These are phyloP conservation scores for Venturia carpophila DNA, from an alignment of 2,329 filamentous ascomycete species.

Conservation along the genomic window DNA sequence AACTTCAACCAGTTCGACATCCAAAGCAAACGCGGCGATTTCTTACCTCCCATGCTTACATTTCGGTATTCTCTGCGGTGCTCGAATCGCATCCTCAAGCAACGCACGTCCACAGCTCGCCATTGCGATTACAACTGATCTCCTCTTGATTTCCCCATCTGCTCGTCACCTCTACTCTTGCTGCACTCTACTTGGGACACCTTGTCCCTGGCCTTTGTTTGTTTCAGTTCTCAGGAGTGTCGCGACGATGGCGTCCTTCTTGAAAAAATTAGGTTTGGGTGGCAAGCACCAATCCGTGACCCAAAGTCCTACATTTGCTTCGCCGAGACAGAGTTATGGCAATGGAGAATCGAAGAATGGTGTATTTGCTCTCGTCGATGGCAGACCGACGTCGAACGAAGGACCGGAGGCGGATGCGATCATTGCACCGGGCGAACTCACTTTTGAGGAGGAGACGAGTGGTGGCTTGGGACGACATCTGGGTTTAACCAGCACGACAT, in stretches of 20 bases:
- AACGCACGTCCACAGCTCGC: background rate
- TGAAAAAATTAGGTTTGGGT: background rate
- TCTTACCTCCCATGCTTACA: background rate
- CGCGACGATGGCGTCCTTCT: background rate
- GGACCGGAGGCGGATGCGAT: slow-evolving; percentile 9
- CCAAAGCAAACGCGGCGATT: background rate
- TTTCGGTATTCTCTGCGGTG: background rate
- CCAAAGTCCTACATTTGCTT: background rate
- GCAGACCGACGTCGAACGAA: background rate
- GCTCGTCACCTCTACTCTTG: background rate
- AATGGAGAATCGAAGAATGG: background rate
- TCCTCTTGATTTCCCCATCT: background rate
- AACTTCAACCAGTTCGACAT: background rate
- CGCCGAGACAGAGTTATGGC: background rate
- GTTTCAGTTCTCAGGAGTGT: background rate
- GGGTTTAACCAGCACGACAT: background rate
- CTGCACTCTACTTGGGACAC: background rate
- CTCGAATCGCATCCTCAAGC: background rate
- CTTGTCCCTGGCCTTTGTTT: background rate
- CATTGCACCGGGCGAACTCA: slow-evolving; percentile 7
- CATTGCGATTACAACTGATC: background rate
- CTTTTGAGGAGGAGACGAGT: slow-evolving; percentile 8
- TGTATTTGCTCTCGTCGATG: background rate
- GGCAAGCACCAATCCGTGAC: no score
- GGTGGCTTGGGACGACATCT: slow-evolving; percentile 8